phyloP scores from a whole-genome alignment of 169 alveolate species.

The Cystoisospora suis region DNA sequence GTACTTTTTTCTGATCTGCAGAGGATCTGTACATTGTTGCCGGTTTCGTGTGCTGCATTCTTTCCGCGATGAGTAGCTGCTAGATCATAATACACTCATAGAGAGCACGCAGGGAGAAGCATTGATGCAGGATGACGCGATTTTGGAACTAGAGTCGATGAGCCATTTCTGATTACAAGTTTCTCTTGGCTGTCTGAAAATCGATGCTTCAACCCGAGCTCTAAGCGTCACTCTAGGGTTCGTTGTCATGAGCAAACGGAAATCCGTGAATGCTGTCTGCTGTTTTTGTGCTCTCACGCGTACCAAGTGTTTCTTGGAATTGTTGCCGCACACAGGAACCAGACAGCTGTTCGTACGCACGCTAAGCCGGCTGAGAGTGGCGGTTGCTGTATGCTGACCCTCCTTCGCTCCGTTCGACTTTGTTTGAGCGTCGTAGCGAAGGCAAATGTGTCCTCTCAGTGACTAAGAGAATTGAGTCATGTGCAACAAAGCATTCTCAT shows the following conservation, averaged over 20 bases:
- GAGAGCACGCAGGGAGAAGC: neutral
- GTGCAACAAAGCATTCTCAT: neutral
- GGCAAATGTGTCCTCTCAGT: slow-evolving; percentile 32
- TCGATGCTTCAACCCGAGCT: neutral
- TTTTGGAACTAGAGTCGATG: slow-evolving; percentile 46
- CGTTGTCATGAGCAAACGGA: no score
- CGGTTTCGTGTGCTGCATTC: no score
- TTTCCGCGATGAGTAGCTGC: no score
- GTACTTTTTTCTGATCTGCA: no score
- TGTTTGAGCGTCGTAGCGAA: slow-evolving; percentile 21
- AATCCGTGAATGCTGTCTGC: no score
- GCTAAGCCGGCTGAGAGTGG: slow-evolving; percentile 50
- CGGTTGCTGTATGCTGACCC: neutral
- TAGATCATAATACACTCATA: no score
- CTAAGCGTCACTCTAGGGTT: no score
- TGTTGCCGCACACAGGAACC: no score
- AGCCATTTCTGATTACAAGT: slow-evolving; percentile 15
- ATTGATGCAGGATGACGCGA: neutral
- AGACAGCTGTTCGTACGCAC: no score
- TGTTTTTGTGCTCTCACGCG: no score
- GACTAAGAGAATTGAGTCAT: slow-evolving; percentile 34
- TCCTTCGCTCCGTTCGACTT: slow-evolving; percentile 33
- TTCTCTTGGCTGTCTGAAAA: slow-evolving; percentile 46
- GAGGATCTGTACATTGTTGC: no score
- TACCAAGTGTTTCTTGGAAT: no score